Conservation (phyloP, 441 rosid species). For the Kokia cookei region DNA sequence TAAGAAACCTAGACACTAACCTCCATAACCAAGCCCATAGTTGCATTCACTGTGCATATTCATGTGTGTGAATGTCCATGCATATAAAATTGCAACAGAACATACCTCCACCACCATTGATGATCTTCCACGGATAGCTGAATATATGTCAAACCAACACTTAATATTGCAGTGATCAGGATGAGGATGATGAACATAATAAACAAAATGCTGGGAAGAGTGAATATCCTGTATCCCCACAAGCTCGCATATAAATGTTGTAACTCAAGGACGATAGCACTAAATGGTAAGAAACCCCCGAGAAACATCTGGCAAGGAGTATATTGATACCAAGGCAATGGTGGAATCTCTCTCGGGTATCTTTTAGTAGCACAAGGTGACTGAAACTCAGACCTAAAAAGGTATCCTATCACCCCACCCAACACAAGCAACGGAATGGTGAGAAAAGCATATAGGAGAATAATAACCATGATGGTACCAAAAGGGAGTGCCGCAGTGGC, state of each 20-base stretch:
- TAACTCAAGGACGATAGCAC: slow-evolving; percentile 60
- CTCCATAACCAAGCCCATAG: neutral
- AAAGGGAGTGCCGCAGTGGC: slow-evolving; percentile 79
- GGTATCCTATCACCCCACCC: slow-evolving; percentile 64
- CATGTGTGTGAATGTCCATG: neutral
- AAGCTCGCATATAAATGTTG: slow-evolving; percentile 57
- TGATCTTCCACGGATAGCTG: slow-evolving; percentile 82
- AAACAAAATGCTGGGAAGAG: slow-evolving; percentile 54
- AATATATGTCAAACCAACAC: slow-evolving; percentile 66
- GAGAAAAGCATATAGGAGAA: slow-evolving; percentile 40
- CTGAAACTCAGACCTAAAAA: slow-evolving; percentile 53
- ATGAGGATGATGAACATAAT: slow-evolving; percentile 48
- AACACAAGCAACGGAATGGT: slow-evolving; percentile 59
- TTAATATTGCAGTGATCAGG: slow-evolving; percentile 48
- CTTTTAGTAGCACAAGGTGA: slow-evolving; percentile 55
- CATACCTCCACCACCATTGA: slow-evolving; percentile 98
- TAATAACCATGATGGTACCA: slow-evolving; percentile 59
- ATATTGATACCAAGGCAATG: slow-evolving; percentile 54
- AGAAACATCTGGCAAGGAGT: slow-evolving; percentile 63
- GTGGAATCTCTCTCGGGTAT: slow-evolving; percentile 56
- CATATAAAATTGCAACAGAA: neutral
- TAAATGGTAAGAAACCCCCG: slow-evolving; percentile 63
- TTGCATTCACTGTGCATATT: neutral
- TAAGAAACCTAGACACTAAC: neutral
- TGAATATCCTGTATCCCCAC: slow-evolving; percentile 77